Base-by-base conservation (phyloP, 371 early-diverging fungal species). In the Syncephalastrum monosporum region DNA sequence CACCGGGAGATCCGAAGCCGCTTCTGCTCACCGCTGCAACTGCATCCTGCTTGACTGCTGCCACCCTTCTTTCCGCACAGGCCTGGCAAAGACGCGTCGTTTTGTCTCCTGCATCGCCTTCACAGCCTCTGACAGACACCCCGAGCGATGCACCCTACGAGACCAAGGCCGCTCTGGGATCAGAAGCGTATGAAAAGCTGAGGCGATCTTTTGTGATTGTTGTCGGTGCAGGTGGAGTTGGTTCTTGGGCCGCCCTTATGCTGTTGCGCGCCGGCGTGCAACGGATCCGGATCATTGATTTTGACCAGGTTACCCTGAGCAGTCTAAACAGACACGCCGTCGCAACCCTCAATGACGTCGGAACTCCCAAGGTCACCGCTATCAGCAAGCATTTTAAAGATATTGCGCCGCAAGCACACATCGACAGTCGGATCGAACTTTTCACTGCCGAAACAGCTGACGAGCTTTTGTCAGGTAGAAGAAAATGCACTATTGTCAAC, bases 151-250 rank as follows among this genome's bases (percentile, higher is more conserved):
- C 38, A 33, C 38, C 38, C 8, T 33, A 33, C 10, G 38, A 33
- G 8, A 10, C 38, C 38, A 33, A 33, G 38, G 38, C 5, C 2
- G 38, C 38, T 10, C 38, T 33, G 5, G 38, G 38, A 10, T 10
- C 38, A 33, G 38, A 90, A 12, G 90, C 92, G 4, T 65, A 87
- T 46, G 69, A 72, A 3, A 75, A 79, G 53, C 63, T 94, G 17
- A 82, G 86, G 16, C 68, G 82, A 8, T 78, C 91, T 5, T 93
- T 92, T 72, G 95, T 98, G 0, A 74, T 98, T 49, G 91, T 98
- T 19, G 95, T 98, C 5, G 98, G 98, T 19, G 86, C 91, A 10
- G 98, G 98, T 16, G 98, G 98, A 4, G 97, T 98, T 4, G 98
- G 93, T 13, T 90, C 91, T 3, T 91, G 92, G 86, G 88, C 94